Percentiles rank a stretch among this genome's conserved stretches.
Conservation (phyloP, 2,329 filamentous ascomycete species). For the Metarhizium sp. region DNA sequence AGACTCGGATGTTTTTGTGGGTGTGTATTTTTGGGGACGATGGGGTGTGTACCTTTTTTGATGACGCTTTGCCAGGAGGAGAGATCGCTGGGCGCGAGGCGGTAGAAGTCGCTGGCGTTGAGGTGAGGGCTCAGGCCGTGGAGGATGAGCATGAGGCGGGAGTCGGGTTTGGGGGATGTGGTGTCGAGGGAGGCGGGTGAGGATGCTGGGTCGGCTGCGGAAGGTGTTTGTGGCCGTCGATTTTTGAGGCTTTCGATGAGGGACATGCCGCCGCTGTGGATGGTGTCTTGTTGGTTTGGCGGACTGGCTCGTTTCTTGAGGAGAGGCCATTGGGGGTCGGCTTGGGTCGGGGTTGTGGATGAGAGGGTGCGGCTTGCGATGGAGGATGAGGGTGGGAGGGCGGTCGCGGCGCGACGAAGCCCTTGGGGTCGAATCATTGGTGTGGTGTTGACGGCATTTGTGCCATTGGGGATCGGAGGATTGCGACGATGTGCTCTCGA, state of each 20-base stretch:
- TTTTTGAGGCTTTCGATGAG: background rate
- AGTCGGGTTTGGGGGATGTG: background rate
- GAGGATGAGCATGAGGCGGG: conserved; percentile 41
- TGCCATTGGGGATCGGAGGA: background rate
- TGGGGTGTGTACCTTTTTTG: conserved; percentile 34
- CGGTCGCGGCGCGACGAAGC: background rate
- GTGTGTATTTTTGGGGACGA: background rate
- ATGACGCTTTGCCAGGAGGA: conserved; percentile 60
- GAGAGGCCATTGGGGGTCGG: conserved; percentile 4
- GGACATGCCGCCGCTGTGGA: background rate
- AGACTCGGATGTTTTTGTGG: background rate
- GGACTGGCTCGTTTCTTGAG: conserved; percentile 2
- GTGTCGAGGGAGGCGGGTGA: background rate
- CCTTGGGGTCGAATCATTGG: background rate
- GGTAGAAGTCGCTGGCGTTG: conserved; percentile 60
- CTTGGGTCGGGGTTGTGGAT: background rate
- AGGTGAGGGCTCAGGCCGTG: conserved; percentile 49
- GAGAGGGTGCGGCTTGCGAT: background rate
- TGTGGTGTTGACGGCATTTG: background rate
- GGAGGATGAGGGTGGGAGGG: background rate
- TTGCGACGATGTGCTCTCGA: background rate
- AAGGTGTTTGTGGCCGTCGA: background rate
- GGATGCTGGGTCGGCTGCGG: background rate
- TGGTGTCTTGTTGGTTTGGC: background rate
- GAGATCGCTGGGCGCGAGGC: conserved; percentile 55